These are phyloP conservation scores for Acanthamoeba royreba DNA, from an alignment of 208 protist genomes.

Conservation along the genomic window DNA sequence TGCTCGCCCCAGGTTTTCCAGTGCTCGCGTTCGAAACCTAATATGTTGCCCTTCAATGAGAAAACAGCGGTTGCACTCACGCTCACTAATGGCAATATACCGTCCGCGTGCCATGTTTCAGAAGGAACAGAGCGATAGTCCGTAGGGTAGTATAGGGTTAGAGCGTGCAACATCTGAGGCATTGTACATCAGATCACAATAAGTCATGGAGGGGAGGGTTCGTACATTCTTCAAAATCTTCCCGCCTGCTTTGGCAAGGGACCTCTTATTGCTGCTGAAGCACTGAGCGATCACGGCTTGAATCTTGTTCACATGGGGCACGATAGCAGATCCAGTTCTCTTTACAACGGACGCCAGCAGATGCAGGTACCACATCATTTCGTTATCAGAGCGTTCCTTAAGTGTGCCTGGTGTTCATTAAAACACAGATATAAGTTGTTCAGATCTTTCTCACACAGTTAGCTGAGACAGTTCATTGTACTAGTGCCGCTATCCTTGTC, in stretches of 20 bases:
- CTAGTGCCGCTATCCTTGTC: not conserved
- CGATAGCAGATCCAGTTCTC: not conserved
- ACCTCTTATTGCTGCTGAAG: not conserved
- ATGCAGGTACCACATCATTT: conserved; percentile 4
- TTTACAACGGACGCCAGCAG: not conserved
- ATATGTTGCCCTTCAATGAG: no score
- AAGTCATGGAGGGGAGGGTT: no score
- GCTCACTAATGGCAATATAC: no score
- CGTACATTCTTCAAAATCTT: conserved; percentile 9
- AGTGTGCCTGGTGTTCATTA: not conserved
- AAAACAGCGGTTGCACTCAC: no score
- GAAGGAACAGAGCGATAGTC: no score
- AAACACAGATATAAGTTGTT: not conserved
- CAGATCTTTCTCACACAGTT: not conserved
- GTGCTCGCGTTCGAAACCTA: no score
- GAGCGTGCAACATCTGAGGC: no score
- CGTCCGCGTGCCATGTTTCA: no score
- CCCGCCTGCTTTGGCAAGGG: not conserved
- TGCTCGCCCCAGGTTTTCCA: no score
- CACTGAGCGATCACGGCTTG: not conserved
- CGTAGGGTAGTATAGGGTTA: no score
- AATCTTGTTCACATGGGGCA: not conserved
- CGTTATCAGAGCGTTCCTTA: not conserved
- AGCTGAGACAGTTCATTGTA: not conserved
- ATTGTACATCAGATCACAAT: no score